Base-by-base conservation (phyloP, 768 basidiomycete species). In the Holtermanniella nyarrowii region DNA sequence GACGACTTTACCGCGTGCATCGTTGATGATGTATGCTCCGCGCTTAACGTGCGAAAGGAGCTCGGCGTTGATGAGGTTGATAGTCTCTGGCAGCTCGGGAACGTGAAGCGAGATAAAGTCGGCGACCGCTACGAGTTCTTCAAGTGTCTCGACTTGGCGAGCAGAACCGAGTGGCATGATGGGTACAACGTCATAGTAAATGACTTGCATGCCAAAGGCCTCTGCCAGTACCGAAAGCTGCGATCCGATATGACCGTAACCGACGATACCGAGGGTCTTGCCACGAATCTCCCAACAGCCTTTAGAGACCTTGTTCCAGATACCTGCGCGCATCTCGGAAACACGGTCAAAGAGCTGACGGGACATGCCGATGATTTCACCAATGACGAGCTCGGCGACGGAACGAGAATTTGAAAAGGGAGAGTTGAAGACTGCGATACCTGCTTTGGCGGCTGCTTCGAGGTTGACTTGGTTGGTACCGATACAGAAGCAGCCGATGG, bases 271-370 rank as follows among this genome's bases (percentile, higher is more conserved):
- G 43, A 99, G 79, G 0, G 89, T 96, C 77, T 99, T 99, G 59
- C 95, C 93, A 42, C 95, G 82, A 58, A 97, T 75, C 72, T 99
- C 95, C 89, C 90, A 99, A 74, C 95, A 99, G 56, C 83, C 82
- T 69, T 95, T 96, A 60, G 89, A 93, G 66, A 96, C 85, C 74
- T 99, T 99, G 78, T 99, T 97, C 95, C 95, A 99, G 65, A 85
- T 73, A 43, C 95, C 95, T 26, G 81, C 77, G 49, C 81, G 82
- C 76, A 99, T 79, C 75, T 99, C 95, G 60, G 77, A 80, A 21
- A 84, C 75, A 50, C 95, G 85, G 73, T 99, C 86, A 62, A 82
- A 82, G 61, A 93, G 80, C 68, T 99, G 95, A 22, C 95, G 84
- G 3, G 93, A 93, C 57, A 99, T 83, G 3, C 85, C 85, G 65